Evolutionary conservation across 1,284 basidiomycete genomes (phyloP).

Genomic region (Clitocybe nebularis): DNA sequence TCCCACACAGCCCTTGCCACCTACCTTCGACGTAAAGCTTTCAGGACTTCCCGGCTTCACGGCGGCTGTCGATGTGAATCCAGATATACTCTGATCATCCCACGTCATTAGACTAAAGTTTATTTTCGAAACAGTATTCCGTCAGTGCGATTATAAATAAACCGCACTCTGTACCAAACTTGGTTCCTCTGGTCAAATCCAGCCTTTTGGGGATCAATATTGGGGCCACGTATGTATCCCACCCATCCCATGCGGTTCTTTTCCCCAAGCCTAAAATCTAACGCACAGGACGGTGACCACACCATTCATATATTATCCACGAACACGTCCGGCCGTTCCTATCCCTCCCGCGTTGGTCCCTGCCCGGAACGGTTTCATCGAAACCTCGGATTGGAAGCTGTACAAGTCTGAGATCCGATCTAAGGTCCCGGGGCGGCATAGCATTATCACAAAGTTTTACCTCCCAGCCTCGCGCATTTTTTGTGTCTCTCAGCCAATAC

Average conservation of each 20-base stretch:
- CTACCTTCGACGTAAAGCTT: constrained; percentile 57
- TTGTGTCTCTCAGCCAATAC: constrained; percentile 53
- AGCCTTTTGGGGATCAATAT: constrained; percentile 41
- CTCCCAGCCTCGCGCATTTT: constrained; percentile 56
- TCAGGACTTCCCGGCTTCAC: constrained; percentile 65
- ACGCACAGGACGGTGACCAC: constrained; percentile 48
- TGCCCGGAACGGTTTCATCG: constrained; percentile 33
- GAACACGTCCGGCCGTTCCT: constrained; percentile 52
- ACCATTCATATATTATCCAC: constrained; percentile 62
- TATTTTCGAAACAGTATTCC: constrained; percentile 37
- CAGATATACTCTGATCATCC: not conserved
- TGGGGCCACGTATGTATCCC: constrained; percentile 37
- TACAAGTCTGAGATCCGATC: constrained; percentile 42
- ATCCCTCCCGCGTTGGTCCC: constrained; percentile 44
- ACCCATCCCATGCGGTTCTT: constrained; percentile 6
- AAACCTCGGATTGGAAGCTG: constrained; percentile 47
- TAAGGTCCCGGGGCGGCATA: constrained; percentile 33
- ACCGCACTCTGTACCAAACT: constrained; percentile 32
- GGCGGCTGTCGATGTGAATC: constrained; percentile 45
- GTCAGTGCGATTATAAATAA: constrained; percentile 46
- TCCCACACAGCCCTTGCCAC: constrained; percentile 50
- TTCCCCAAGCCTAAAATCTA: constrained; percentile 5
- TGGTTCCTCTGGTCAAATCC: constrained; percentile 41
- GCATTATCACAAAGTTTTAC: constrained; percentile 44
- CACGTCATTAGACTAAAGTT: not conserved